Conservation (phyloP, 768 basidiomycete species). For the Megacollybia marginata region DNA sequence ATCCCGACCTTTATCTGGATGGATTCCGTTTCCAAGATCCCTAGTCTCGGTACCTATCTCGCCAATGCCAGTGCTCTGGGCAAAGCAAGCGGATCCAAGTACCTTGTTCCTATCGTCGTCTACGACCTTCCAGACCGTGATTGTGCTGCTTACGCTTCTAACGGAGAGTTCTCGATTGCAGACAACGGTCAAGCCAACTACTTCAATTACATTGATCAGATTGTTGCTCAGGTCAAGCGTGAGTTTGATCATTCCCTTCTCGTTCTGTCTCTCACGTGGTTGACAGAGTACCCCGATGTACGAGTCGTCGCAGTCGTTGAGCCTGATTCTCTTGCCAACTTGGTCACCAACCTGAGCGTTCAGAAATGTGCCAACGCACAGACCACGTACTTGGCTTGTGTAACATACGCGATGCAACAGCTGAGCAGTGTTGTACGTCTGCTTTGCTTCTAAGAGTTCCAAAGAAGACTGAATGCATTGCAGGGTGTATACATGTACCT, state of each 20-base stretch:
- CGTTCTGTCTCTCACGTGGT: not conserved
- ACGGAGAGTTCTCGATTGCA: slow-evolving; percentile 58
- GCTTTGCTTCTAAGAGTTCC: slow-evolving; percentile 15
- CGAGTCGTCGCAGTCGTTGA: slow-evolving; percentile 60
- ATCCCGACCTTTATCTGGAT: slow-evolving; percentile 62
- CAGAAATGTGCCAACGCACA: slow-evolving; percentile 48
- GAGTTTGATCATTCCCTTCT: slow-evolving; percentile 7
- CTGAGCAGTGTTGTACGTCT: not conserved
- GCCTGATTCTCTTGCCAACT: slow-evolving; percentile 61
- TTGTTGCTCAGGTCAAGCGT: slow-evolving; percentile 52
- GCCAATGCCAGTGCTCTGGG: slow-evolving; percentile 41
- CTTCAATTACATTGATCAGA: slow-evolving; percentile 52
- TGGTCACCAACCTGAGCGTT: slow-evolving; percentile 61
- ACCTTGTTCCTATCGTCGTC: slow-evolving; percentile 44
- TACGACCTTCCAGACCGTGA: slow-evolving; percentile 63
- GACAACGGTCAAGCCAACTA: slow-evolving; percentile 50
- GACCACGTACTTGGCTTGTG: slow-evolving; percentile 34
- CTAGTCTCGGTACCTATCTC: slow-evolving; percentile 49
- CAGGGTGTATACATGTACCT: slow-evolving; percentile 51
- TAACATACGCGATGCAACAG: slow-evolving; percentile 4
- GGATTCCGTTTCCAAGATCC: slow-evolving; percentile 48
- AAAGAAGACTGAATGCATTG: slow-evolving; percentile 29
- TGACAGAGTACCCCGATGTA: slow-evolving; percentile 46
- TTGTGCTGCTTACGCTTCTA: slow-evolving; percentile 57
- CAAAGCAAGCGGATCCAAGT: slow-evolving; percentile 38